Base-by-base conservation (phyloP, 768 basidiomycete genomes). In the Collybiopsis confluens region DNA sequence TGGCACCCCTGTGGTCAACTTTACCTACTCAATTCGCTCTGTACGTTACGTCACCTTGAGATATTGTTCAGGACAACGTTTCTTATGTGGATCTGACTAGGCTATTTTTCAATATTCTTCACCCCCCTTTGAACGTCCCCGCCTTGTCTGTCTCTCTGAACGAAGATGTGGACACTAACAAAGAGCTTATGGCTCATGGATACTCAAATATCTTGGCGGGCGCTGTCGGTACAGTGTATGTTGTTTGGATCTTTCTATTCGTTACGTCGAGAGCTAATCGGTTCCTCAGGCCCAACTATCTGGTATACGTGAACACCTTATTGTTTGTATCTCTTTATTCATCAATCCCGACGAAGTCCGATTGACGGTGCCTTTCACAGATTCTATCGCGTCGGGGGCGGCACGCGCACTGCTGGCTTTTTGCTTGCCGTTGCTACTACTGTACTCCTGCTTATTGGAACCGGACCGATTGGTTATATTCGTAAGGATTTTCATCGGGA, bases 1-100 rank as follows among this genome's bases (percentile, higher is more conserved):
- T 83, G 71, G 69, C 64, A 3, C 82, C 87, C 0, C 73, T 99
- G 28, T 86, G 87, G 83, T 70, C 79, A 1, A 95, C 92, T 0
- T 70, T 99, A 63, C 95, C 96, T 3, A 98, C 95, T 1, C 96
- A 98, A 64, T 82, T 98, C 55, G 96, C 96, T 3, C 67, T 99
- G 83, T 88, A 56, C 63, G 90, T 71, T 65, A 61, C 61, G 69
- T 65, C 51, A 59, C 42, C 56, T 65, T 33, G 56, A 72, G 38
- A 66, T 70, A 48, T 65, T 67, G 16, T 58, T 9, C 41, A 26
- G 20, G 50, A 49, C n/a, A n/a, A n/a, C n/a, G n/a, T 15, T 52
- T 47, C n/a, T 27, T 11, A 46, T n/a, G 15, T 53, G 15, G 56
- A 28, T 52, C 11, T 24, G 35, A 24, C 23, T 36, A 89, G 88